Evolutionary conservation across 2,329 filamentous ascomycete species (phyloP), one percentile per base, ranked within the genome.

Genomic region (Scedosporium boydii): DNA sequence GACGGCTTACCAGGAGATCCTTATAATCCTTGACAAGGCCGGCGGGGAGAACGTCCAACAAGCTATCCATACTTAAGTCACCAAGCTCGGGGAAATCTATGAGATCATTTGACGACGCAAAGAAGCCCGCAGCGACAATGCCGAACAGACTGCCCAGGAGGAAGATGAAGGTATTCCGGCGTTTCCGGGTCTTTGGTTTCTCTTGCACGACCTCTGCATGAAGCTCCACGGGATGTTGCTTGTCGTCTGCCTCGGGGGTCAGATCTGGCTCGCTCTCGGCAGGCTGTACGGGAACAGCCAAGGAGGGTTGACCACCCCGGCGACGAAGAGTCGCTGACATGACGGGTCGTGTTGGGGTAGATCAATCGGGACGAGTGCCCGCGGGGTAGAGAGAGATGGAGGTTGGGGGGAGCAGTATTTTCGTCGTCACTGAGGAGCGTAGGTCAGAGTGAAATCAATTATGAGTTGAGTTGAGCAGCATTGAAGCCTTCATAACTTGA

Each of bases 71-170:
- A 70, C 90, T 95, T 70, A 90, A 80, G 63, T 93, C 90, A 60
- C 80, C 77, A 58, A 88, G 72, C 69, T 87, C 85, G 14, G 84
- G 84, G 66, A 97, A 80, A 65, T 91, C 91, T 66, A 97, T 93
- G 65, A 98, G 82, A 70, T 97, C 92, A 75, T 93, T 95, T 73
- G 83, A 90, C 67, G 89, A 88, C 34, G 93, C 93, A 68, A 99
- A 95, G 74, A 96, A 92, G 34, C 92, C 88, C 1, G 95, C 95
- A 2, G 88, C 82, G n/a, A 96, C 77, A 62, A 99, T 83, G 12
- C 95, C 95, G 69, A 95, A 93, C n/a, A 99, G 70, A 48, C 92
- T 91, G 38, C 95, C 95, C 21, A 99, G 80, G 9, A 88, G 78
- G 74, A 99, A 98, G 29, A 97, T 89, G 70, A 96, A 85, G 2